Evolutionary conservation across 805 yeast species (phyloP).

Genomic region (Yamadazyma nakazawae): DNA sequence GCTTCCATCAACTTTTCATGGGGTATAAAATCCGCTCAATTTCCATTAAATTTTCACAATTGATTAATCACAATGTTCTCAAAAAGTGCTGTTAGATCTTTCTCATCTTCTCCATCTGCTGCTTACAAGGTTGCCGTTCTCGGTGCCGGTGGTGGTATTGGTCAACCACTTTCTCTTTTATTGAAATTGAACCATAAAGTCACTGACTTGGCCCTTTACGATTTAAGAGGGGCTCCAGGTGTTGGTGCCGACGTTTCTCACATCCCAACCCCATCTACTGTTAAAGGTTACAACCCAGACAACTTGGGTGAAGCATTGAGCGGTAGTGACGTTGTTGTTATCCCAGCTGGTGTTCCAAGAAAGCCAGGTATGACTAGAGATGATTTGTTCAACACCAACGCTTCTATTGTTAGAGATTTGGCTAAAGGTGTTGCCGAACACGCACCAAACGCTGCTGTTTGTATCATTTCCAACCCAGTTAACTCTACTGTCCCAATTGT

Average conservation of each 20-base stretch:
- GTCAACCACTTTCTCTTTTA: slow-evolving; percentile 56
- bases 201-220: slow-evolving; percentile 81
- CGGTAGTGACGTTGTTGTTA: slow-evolving; percentile 81
- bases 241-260: slow-evolving; percentile 96
- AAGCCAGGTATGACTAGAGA: slow-evolving; percentile 99
- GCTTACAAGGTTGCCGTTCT: slow-evolving; percentile 73
- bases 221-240: slow-evolving; percentile 90
- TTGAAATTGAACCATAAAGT: slow-evolving; percentile 87
- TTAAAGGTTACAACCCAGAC: slow-evolving; percentile 84
- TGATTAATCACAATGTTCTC: slow-evolving; percentile 44
- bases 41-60: slow-evolving; percentile 1
- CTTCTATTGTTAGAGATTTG: slow-evolving; percentile 89
- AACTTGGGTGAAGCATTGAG: slow-evolving; percentile 65
- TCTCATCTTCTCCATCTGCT: slow-evolving; percentile 62
- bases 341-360: slow-evolving; percentile 98
- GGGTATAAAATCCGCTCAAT: slow-evolving; percentile 2
- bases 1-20: not conserved
- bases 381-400: slow-evolving; percentile 93
- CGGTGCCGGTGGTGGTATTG: slow-evolving; percentile 94
- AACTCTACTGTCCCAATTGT: slow-evolving; percentile 97
- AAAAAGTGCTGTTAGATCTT: slow-evolving; percentile 56
- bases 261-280: slow-evolving; percentile 87
- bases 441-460: slow-evolving; percentile 80
- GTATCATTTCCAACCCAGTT: slow-evolving; percentile 90
- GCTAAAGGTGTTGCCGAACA: slow-evolving; percentile 80